A percentile compares a stretch with the other conserved stretches of the same genome.
These are phyloP conservation scores for Leptodontidium sp. DNA, from an alignment of 2,329 filamentous ascomycete species.

Conservation along the genomic window DNA sequence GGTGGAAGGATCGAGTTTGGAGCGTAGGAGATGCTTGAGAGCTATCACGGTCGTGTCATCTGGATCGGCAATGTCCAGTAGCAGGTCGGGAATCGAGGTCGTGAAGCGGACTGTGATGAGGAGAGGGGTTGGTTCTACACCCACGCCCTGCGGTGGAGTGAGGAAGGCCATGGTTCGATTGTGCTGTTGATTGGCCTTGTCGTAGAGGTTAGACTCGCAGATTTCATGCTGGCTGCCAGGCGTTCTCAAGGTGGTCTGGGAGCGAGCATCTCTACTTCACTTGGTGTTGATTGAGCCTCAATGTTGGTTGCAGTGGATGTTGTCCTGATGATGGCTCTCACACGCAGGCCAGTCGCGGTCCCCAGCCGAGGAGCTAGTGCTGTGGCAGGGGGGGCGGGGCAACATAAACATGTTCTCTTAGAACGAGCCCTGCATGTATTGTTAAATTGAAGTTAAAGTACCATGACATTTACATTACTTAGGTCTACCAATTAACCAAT, in stretches of 20 bases:
- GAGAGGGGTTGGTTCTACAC: slow-evolving; percentile 54
- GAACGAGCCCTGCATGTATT: neutral
- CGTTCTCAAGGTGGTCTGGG: slow-evolving; percentile 18
- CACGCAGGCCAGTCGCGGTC: slow-evolving; percentile 1
- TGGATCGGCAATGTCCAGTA: slow-evolving; percentile 76
- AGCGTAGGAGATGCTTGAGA: slow-evolving; percentile 84
- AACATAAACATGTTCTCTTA: neutral
- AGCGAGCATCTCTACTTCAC: slow-evolving; percentile 10
- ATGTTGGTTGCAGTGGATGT: slow-evolving; percentile 1
- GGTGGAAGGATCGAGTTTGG: slow-evolving; percentile 68
- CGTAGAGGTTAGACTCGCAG: neutral
- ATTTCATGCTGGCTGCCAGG: slow-evolving; percentile 13
- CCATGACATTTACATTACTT: too few relatives aligned
- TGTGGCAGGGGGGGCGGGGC: neutral
- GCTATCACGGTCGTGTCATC: slow-evolving; percentile 75
- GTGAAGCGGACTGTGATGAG: slow-evolving; percentile 92
- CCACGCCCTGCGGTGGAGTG: slow-evolving; percentile 12
- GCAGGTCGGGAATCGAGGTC: slow-evolving; percentile 81
- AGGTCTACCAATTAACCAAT: neutral
- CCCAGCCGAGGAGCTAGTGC: slow-evolving; percentile 11
- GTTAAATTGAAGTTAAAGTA: too few relatives aligned
- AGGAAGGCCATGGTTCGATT: slow-evolving; percentile 18
- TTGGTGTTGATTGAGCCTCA: slow-evolving; percentile 7
- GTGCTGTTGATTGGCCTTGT: slow-evolving; percentile 1
- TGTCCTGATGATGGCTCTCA: neutral